Evolutionary conservation across 2,329 filamentous ascomycete genomes (phyloP).

Genomic region (Aspergillus japonicus): DNA sequence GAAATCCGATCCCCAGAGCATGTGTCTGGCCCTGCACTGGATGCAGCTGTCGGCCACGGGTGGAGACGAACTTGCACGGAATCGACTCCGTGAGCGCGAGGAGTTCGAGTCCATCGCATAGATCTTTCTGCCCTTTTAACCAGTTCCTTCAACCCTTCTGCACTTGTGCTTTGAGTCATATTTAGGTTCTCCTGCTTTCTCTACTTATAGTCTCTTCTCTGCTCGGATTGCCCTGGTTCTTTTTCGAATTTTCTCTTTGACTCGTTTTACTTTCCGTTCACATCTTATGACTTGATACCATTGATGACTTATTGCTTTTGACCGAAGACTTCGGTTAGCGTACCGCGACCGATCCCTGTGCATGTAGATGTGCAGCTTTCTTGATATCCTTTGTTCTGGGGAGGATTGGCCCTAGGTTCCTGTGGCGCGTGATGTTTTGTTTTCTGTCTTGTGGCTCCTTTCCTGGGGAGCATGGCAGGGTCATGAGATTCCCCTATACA

Average conservation of each 20-base stretch:
- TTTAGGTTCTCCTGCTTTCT: neutral
- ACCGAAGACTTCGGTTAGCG: conserved; percentile 1
- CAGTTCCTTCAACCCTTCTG: conserved; percentile 9
- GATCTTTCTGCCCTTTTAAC: conserved; percentile 18
- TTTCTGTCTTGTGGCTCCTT: conserved; percentile 1
- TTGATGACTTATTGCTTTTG: conserved; percentile 8
- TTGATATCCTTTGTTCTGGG: neutral
- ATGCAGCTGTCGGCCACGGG: conserved; percentile 86
- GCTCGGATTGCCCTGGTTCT: conserved; percentile 11
- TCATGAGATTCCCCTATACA: conserved; percentile 22
- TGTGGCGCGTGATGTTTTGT: neutral
- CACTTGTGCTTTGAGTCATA: conserved; percentile 4
- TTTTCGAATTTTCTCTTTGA: conserved; percentile 13
- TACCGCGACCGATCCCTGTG: conserved; percentile 12
- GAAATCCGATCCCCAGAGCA: conserved; percentile 77
- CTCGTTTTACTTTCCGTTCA: conserved; percentile 8
- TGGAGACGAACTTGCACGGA: conserved; percentile 81
- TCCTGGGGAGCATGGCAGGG: conserved; percentile 1
- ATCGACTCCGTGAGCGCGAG: conserved; percentile 72
- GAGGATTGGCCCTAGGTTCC: neutral
- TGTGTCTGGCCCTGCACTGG: conserved; percentile 96
- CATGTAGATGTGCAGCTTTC: conserved; percentile 7
- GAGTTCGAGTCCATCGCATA: conserved; percentile 60
- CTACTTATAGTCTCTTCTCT: neutral
- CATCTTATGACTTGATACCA: conserved; percentile 19